Conservation (phyloP, 1,139 yeast genomes). For the Yamadazyma trypodendri region DNA sequence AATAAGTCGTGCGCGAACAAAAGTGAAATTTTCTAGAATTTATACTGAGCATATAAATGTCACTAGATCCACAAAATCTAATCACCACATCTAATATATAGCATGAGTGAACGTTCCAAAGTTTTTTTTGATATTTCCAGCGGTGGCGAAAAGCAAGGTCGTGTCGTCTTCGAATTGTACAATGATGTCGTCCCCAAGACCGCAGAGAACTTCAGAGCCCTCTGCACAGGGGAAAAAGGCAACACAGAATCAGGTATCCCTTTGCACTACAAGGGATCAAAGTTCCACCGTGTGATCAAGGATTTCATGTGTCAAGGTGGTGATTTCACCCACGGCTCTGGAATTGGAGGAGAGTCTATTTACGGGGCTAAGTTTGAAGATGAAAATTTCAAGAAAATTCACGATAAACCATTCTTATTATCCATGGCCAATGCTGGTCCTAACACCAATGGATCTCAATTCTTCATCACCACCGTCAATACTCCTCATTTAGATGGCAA, state of each 20-base stretch:
- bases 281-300: constrained; percentile 90
- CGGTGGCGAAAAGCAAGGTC: constrained; percentile 64
- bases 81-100: too few relatives aligned
- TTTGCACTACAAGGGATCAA: constrained; percentile 71
- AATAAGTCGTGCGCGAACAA: constrained; percentile 4
- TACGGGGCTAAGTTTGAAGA: constrained; percentile 96
- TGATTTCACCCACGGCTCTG: constrained; percentile 85
- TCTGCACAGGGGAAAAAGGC: constrained; percentile 91
- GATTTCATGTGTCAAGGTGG: constrained; percentile 96
- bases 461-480: constrained; percentile 73
- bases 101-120: constrained; percentile 31
- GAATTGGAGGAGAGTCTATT: constrained; percentile 93
- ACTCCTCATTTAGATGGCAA: constrained; percentile 88
- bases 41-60: constrained; percentile 1
- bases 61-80: not conserved
- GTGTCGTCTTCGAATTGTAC: constrained; percentile 74
- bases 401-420: constrained; percentile 80
- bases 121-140: constrained; percentile 76
- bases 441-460: constrained; percentile 43
- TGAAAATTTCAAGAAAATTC: constrained; percentile 76
- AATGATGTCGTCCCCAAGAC: constrained; percentile 87
- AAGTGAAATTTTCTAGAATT: constrained; percentile 1
- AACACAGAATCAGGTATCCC: constrained; percentile 61
- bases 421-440: constrained; percentile 70
- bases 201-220: constrained; percentile 86